A percentile compares a stretch with the other conserved stretches of the same genome.
Conservation (phyloP, 768 basidiomycete genomes). For the Botryobasidium botryosum region DNA sequence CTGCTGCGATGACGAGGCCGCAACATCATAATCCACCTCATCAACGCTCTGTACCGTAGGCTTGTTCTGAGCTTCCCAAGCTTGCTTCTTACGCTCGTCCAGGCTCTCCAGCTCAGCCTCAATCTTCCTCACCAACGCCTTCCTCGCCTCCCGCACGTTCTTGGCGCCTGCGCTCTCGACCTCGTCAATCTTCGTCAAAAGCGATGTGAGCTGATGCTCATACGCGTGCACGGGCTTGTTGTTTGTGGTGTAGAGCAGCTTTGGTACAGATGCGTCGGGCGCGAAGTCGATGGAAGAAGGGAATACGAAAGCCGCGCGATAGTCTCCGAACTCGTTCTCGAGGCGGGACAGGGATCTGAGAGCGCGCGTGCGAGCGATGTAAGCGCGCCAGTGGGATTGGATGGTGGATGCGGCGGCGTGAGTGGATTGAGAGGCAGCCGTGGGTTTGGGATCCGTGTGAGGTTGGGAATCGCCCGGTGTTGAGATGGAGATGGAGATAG, state of each 20-base stretch:
- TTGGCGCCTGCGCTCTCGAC: slow-evolving; percentile 47
- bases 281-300: too few relatives aligned
- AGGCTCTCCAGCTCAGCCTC: slow-evolving; percentile 41
- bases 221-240: slow-evolving; percentile 49
- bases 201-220: slow-evolving; percentile 38
- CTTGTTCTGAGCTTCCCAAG: slow-evolving; percentile 17
- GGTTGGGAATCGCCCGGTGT: too few relatives aligned
- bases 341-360: slow-evolving; percentile 53
- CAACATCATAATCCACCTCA: too few relatives aligned
- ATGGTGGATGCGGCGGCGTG: too few relatives aligned
- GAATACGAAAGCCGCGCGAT: too few relatives aligned
- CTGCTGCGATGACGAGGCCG: too few relatives aligned
- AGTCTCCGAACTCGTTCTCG: too few relatives aligned
- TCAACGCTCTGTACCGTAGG: slow-evolving; percentile 1
- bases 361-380: slow-evolving; percentile 30
- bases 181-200: slow-evolving; percentile 47
- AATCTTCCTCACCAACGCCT: slow-evolving; percentile 36
- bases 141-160: slow-evolving; percentile 33
- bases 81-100: slow-evolving; percentile 21
- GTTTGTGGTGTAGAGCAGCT: slow-evolving; percentile 41
- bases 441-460: too few relatives aligned
- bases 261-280: too few relatives aligned
- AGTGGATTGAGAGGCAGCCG: too few relatives aligned
- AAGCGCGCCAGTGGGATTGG: too few relatives aligned
- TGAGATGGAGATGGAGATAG: too few relatives aligned